Percentiles rank a stretch among this genome's conserved stretches.
Evolutionary conservation across 176 grass and related monocot genomes (phyloP).

Genomic region (Avena insularis): DNA sequence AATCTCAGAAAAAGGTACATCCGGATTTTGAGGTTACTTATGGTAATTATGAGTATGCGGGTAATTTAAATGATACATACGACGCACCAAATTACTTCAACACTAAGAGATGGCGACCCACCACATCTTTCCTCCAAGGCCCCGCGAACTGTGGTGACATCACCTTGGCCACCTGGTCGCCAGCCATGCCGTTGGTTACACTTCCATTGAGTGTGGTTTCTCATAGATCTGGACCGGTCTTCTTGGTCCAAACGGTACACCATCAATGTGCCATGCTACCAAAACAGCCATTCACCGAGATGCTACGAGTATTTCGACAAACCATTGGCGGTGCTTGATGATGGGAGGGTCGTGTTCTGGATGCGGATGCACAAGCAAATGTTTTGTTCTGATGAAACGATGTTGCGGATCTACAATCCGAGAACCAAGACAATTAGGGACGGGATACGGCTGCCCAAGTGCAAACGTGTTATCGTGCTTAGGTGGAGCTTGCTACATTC

Average conservation of each 20-base stretch:
- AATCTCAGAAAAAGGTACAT: too few relatives aligned
- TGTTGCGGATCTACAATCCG: background rate
- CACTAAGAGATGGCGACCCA: background rate
- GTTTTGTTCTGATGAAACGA: too few relatives aligned
- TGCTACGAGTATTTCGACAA: background rate
- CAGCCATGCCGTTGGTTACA: too few relatives aligned
- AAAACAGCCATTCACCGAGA: background rate
- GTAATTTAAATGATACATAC: too few relatives aligned
- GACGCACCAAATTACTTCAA: background rate
- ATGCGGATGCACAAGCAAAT: background rate
- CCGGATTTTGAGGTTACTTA: too few relatives aligned
- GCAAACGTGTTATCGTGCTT: background rate
- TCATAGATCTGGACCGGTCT: background rate
- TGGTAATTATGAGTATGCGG: too few relatives aligned
- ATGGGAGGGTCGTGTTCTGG: background rate
- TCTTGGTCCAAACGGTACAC: background rate
- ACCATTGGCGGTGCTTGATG: background rate
- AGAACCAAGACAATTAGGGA: background rate
- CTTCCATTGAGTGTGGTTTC: background rate
- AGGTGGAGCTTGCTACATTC: background rate
- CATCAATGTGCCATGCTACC: background rate
- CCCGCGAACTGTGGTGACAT: fast-evolving
- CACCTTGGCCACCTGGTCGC: background rate
- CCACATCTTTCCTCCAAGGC: background rate
- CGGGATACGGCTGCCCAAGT: background rate